These are phyloP conservation scores for Tricholoma sp. DNA, from an alignment of 768 basidiomycete genomes.

Conservation along the genomic window DNA sequence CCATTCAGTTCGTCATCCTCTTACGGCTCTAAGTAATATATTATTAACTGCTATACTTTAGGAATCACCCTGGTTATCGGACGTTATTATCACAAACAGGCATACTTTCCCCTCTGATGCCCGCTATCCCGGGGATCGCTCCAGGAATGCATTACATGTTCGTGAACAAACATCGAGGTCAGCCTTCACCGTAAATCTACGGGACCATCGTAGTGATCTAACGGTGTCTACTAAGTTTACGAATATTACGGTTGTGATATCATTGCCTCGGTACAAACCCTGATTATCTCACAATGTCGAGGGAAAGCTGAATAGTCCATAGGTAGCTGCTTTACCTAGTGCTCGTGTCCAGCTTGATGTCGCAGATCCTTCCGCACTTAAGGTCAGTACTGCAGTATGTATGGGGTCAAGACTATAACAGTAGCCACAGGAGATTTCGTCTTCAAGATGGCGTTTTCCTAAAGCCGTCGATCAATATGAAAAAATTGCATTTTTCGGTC, in stretches of 20 bases:
- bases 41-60: background rate
- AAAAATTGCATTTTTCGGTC: too few species aligned
- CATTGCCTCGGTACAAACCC: conserved; percentile 24
- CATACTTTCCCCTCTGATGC: conserved; percentile 21
- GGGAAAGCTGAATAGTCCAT: background rate
- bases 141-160: conserved; percentile 27
- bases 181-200: background rate
- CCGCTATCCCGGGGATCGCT: conserved; percentile 24
- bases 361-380: conserved; percentile 37
- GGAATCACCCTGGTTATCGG: too few species aligned
- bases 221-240: background rate
- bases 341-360: conserved; percentile 20
- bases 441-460: conserved; percentile 46
- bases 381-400: conserved; percentile 21
- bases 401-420: background rate
- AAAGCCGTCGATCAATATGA: conserved; percentile 51
- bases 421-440: conserved; percentile 41
- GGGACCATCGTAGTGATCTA: background rate
- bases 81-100: conserved; percentile 17
- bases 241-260: conserved; percentile 23
- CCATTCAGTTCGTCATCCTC: too few species aligned
- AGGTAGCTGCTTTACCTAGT: conserved; percentile 25
- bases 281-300: background rate
- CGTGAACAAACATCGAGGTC: conserved; percentile 27
- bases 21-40: background rate